Evolutionary conservation across 2,329 filamentous ascomycete species (phyloP), one percentile per base, ranked within the genome.

Genomic region (Fusarium sublunatum): DNA sequence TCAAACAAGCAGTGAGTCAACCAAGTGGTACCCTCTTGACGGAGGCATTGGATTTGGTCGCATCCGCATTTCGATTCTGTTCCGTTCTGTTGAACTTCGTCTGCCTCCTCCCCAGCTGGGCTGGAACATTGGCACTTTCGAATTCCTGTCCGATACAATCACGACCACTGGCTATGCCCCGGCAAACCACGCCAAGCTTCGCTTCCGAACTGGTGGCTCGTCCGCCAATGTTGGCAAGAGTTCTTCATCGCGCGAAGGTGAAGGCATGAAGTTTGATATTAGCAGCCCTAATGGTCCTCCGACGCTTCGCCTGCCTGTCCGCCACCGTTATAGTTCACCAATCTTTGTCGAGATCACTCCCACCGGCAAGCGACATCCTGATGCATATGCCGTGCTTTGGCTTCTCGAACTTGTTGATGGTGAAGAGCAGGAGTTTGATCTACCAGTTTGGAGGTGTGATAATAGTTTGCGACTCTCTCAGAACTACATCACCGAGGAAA

Each of bases 71-170:
- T 96, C 92, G 1, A 77, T 98, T 4, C 83, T 98, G 4, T 97
- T 97, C 85, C 89, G 94, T 26, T 93, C 91, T 26, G 86, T 97
- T 39, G 93, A 97, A 75, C 90, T 94, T 49, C 88, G 88, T 41
- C 82, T 98, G 2, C 93, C 93, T n/a, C 91, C 91, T 0, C 80
- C 88, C 36, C 90, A 97, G 76, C 84, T 97, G 5, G 93, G 94
- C 9, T 98, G 94, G 91, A 92, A 97, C 59, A 91, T 98, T 39
- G 95, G 95, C 32, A 97, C 94, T 0, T 97, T 98, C 72, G 90
- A 97, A 72, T 96, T 98, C 73, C 79, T 85, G 0, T 92, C 89
- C 0, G 83, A 92, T 44, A 83, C 82, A 13, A 88, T 98, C 42
- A 83, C 84, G 0, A 87, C 90, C 0, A 78, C 83, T 12, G 83